Evolutionary conservation across 1,284 basidiomycete species (phyloP).

Genomic region (Naganishia sp.): DNA sequence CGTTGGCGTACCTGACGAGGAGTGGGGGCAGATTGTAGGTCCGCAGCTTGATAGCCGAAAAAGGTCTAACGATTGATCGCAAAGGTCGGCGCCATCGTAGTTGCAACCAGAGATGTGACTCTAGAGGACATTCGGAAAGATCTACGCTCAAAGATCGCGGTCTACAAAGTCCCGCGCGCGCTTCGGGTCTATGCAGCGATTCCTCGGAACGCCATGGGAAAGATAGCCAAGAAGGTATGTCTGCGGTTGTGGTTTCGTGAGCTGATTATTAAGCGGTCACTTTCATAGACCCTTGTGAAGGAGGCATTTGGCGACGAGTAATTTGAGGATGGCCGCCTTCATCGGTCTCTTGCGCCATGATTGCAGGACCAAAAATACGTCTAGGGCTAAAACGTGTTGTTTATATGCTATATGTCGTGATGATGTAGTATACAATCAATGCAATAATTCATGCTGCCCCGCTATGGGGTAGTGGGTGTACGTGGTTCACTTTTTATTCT

Average conservation of each 20-base stretch:
- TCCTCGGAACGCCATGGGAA: slow-evolving; percentile 41
- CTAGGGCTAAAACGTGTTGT: neutral
- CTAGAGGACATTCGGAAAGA: slow-evolving; percentile 38
- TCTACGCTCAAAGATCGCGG: slow-evolving; percentile 41
- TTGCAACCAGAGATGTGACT: slow-evolving; percentile 32
- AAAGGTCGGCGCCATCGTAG: slow-evolving; percentile 35
- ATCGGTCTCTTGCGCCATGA: too few species aligned
- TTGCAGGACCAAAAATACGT: too few species aligned
- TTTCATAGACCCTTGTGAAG: neutral
- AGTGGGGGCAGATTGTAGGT: slow-evolving; percentile 50
- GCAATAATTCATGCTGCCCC: slow-evolving; percentile 10
- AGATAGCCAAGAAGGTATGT: slow-evolving; percentile 16
- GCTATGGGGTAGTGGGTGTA: slow-evolving; percentile 23
- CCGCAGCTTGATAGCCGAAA: neutral
- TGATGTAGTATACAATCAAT: slow-evolving; percentile 12
- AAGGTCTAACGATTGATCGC: too few species aligned
- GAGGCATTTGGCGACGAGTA: slow-evolving; percentile 2
- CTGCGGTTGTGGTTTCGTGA: neutral
- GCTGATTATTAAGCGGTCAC: neutral
- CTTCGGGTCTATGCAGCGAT: slow-evolving; percentile 44
- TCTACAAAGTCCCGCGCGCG: slow-evolving; percentile 47
- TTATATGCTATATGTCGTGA: slow-evolving; percentile 13
- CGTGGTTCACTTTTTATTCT: slow-evolving; percentile 31
- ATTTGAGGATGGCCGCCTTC: neutral
- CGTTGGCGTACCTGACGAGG: slow-evolving; percentile 46